phyloP scores from a whole-genome alignment of 1,284 basidiomycete species.

The Cryptococcus wingfieldii region DNA sequence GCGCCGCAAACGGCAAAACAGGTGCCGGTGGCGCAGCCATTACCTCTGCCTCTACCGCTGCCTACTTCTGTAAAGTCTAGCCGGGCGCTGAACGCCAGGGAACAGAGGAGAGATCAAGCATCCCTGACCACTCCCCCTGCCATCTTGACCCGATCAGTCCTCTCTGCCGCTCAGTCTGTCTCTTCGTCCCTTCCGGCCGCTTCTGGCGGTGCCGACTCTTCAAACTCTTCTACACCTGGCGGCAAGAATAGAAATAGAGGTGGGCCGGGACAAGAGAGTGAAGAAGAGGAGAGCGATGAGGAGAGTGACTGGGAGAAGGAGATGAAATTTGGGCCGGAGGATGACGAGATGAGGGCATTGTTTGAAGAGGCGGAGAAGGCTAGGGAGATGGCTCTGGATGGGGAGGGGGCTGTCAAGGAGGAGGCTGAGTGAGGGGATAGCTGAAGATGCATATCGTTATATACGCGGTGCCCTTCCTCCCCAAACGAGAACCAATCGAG shows the following conservation, averaged over 20 bases:
- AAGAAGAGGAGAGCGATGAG: conserved; percentile 6
- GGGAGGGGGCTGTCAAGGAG: conserved; percentile 24
- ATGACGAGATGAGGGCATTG: conserved; percentile 13
- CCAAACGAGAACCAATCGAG: no score
- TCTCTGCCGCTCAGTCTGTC: conserved; percentile 6
- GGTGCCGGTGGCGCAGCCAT: neutral
- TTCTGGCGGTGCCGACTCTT: neutral
- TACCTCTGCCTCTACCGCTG: neutral
- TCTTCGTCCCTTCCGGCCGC: neutral
- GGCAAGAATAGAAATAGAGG: conserved; percentile 1
- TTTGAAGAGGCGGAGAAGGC: conserved; percentile 15
- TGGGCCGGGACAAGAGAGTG: conserved; percentile 3
- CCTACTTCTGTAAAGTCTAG: neutral
- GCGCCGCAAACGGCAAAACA: neutral
- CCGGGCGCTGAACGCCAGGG: neutral
- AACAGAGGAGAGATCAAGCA: conserved; percentile 2
- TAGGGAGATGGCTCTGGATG: conserved; percentile 6
- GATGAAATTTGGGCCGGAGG: conserved; percentile 13
- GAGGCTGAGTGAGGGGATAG: neutral
- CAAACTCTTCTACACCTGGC: no score
- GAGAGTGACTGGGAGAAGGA: conserved; percentile 20
- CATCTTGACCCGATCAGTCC: conserved; percentile 6
- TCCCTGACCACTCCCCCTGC: conserved; percentile 3
- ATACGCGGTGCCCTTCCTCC: no score
- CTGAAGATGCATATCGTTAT: no score